Evolutionary conservation across 129 eudicot species (phyloP), one percentile per base, ranked within the genome.

Genomic region (Artemisia argyi): DNA sequence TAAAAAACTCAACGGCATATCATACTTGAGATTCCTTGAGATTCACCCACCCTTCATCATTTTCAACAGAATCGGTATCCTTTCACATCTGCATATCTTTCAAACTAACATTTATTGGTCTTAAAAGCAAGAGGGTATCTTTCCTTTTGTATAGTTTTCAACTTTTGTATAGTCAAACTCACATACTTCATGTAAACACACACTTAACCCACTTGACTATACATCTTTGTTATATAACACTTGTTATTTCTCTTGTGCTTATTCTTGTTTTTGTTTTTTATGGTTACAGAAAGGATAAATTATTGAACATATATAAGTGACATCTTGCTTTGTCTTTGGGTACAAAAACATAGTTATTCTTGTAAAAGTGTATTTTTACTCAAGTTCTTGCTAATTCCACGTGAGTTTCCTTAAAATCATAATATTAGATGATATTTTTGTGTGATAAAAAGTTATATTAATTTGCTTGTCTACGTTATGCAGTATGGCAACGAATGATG

Each of bases 401-500:
- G 59, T 68, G 60, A 58, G 48, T 7, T 68, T 68, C 3, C 1
- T 13, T 47, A 52, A 68, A 68, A 51, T 39, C 3, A 15, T 39
- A n/a, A 35, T 19, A 63, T 39, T 32, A 11, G 14, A 63, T 15
- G 42, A 0, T 1, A 32, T 5, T 62, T 62, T 28, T 32, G 67
- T 62, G 46, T 39, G 11, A 39, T 1, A 39, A 39, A 7, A 39
- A 39, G 46, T 39, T 39, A 39, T 39, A 39, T 7, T 39, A 7
- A 39, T 8, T 22, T 50, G 11, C 11, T 22, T 50, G 11, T 54
- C 63, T 76, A 63, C 59, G 48, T 75, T 59, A 67, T 67, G 59
- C 64, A 61, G 73, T 64, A 50, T 60, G 61, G 68, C 39, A 79
- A 78, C 72, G 80, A 32, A 19, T 63, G 59, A 11, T 58, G 77